Evolutionary conservation across 1,284 basidiomycete species (phyloP).

Genomic region (Limonomyces culmigenus): DNA sequence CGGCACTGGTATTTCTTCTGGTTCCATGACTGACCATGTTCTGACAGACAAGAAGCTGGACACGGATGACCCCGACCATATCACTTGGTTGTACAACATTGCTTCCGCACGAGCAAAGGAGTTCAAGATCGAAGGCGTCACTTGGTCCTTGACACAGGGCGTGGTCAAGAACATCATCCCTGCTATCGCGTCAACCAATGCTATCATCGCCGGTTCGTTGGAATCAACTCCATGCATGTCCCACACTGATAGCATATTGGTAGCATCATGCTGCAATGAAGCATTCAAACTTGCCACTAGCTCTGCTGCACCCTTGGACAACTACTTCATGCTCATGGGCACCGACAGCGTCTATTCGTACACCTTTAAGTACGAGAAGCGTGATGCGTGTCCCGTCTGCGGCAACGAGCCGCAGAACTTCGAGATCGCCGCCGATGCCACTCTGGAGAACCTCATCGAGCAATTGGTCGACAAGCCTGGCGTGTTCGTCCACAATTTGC

Average conservation of each 20-base stretch:
- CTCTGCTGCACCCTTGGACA: conserved; percentile 87
- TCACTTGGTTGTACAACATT: conserved; percentile 79
- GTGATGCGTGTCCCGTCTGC: conserved; percentile 92
- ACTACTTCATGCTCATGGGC: conserved; percentile 97
- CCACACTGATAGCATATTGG: neutral
- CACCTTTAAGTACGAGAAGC: conserved; percentile 91
- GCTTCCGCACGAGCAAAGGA: conserved; percentile 74
- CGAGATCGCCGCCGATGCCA: conserved; percentile 50
- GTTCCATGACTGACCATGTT: too few relatives aligned
- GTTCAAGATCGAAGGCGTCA: conserved; percentile 95
- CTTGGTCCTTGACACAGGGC: conserved; percentile 94
- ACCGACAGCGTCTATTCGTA: conserved; percentile 96
- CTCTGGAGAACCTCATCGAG: conserved; percentile 76
- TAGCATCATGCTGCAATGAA: conserved; percentile 96
- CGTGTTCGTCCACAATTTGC: conserved; percentile 38
- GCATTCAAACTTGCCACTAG: conserved; percentile 98
- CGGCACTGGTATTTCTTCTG: conserved; percentile 6
- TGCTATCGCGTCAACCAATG: conserved; percentile 92
- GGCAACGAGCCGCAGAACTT: conserved; percentile 78
- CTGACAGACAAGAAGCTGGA: conserved; percentile 83
- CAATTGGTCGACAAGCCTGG: conserved; percentile 72
- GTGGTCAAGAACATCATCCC: conserved; percentile 99
- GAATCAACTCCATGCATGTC: neutral
- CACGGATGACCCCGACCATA: conserved; percentile 94
- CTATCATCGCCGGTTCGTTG: conserved; percentile 75